phyloP scores from a whole-genome alignment of 345 rosid genomes.

The Xanthoceras sorbifolium region DNA sequence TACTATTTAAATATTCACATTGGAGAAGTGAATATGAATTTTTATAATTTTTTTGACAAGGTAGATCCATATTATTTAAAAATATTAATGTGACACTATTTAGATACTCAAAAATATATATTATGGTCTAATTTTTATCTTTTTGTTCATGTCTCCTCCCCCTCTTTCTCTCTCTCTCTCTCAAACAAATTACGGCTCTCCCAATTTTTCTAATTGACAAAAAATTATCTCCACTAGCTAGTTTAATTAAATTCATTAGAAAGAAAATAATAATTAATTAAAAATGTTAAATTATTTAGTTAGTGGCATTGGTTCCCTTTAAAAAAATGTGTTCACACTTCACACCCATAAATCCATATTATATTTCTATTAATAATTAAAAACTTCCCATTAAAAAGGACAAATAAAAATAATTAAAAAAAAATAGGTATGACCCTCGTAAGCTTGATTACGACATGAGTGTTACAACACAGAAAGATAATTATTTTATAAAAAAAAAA shows the following conservation, averaged over 20 bases:
- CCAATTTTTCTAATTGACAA: background rate
- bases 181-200: background rate
- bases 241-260: background rate
- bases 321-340: constrained; percentile 24
- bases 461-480: constrained; percentile 15
- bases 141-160: too few species aligned
- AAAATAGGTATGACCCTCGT: background rate
- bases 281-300: background rate
- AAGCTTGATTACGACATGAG: constrained; percentile 30
- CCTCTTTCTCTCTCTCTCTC: too few species aligned
- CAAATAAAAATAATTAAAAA: background rate
- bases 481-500: background rate
- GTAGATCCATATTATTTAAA: too few species aligned
- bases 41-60: too few species aligned
- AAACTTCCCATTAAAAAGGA: background rate
- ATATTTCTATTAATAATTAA: background rate
- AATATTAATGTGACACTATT: too few species aligned
- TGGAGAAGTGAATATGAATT: too few species aligned
- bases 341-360: constrained; percentile 6
- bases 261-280: background rate
- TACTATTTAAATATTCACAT: too few species aligned
- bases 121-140: too few species aligned
- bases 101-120: too few species aligned
- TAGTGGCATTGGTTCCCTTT: constrained; percentile 40
- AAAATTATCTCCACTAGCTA: background rate